Percentiles rank a stretch among this genome's conserved stretches.
Conservation (phyloP, 2,329 filamentous ascomycete species). For the Didymella segeticola region DNA sequence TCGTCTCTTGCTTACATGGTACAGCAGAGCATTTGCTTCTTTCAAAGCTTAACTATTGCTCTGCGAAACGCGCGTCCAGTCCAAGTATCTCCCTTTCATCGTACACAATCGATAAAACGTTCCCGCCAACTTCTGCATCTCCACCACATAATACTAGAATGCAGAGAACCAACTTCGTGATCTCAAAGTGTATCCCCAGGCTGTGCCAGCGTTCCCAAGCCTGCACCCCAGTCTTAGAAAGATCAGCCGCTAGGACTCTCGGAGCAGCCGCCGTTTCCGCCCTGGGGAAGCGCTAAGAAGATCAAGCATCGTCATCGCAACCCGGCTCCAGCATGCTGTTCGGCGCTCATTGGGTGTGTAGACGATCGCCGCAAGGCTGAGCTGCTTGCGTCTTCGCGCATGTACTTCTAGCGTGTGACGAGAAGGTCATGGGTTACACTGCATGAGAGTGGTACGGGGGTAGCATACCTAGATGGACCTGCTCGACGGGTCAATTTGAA, state of each 20-base stretch:
- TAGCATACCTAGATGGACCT: no score
- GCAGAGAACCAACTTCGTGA: background rate
- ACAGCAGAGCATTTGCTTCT: background rate
- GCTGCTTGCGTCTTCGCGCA: background rate
- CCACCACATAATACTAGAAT: background rate
- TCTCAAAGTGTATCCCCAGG: background rate
- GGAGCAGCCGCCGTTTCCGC: background rate
- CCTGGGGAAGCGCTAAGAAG: slow-evolving; percentile 2
- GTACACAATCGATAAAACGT: no score
- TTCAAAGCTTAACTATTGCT: background rate
- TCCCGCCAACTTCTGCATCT: background rate
- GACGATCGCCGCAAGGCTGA: slow-evolving; percentile 5
- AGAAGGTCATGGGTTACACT: background rate
- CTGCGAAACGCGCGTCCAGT: background rate
- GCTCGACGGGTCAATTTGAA: no score
- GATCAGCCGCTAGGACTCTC: slow-evolving; percentile 7
- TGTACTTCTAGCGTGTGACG: background rate
- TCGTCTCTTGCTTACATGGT: background rate
- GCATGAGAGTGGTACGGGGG: no score
- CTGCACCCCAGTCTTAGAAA: background rate
- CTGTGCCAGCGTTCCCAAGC: background rate
- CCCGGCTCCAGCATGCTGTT: background rate
- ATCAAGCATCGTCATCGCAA: background rate
- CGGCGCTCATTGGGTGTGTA: background rate
- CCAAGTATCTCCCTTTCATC: background rate